Conservation (phyloP, 371 early-diverging fungal genomes). For the Phascolomyces articulosus region DNA sequence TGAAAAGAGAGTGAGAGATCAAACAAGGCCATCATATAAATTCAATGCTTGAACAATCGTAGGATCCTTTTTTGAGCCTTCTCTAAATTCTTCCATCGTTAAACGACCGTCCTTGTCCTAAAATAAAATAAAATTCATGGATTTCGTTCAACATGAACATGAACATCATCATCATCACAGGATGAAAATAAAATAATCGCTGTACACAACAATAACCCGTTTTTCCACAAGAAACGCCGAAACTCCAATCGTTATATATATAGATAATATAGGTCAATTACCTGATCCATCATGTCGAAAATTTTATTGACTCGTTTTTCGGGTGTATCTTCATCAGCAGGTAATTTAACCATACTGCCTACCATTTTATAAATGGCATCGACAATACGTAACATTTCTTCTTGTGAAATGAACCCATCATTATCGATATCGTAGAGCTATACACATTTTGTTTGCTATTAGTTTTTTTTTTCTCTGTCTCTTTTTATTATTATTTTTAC, state of each 20-base stretch:
- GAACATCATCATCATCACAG: not conserved
- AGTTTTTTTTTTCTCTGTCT: not conserved
- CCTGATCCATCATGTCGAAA: constrained; percentile 87
- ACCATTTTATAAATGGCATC: constrained; percentile 95
- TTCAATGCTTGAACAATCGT: constrained; percentile 88
- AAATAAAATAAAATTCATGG: not conserved
- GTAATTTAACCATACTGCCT: constrained; percentile 87
- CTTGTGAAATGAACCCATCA: constrained; percentile 86
- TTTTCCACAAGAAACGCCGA: not conserved
- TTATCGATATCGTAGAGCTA: constrained; percentile 92
- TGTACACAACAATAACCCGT: not conserved
- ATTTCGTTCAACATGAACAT: no score
- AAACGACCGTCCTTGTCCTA: constrained; percentile 79
- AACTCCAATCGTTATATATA: not conserved
- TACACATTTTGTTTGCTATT: not conserved
- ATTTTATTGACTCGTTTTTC: constrained; percentile 93
- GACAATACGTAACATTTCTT: constrained; percentile 90
- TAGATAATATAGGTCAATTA: no score
- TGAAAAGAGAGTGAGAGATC: constrained; percentile 9
- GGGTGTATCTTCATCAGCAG: constrained; percentile 89
- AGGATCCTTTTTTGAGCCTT: constrained; percentile 88
- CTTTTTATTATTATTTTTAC: not conserved
- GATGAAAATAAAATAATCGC: not conserved
- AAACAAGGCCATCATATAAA: constrained; percentile 87
- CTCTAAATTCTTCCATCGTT: constrained; percentile 86